phyloP scores from a whole-genome alignment of 768 basidiomycete species.

The Lentinus brumalis region DNA sequence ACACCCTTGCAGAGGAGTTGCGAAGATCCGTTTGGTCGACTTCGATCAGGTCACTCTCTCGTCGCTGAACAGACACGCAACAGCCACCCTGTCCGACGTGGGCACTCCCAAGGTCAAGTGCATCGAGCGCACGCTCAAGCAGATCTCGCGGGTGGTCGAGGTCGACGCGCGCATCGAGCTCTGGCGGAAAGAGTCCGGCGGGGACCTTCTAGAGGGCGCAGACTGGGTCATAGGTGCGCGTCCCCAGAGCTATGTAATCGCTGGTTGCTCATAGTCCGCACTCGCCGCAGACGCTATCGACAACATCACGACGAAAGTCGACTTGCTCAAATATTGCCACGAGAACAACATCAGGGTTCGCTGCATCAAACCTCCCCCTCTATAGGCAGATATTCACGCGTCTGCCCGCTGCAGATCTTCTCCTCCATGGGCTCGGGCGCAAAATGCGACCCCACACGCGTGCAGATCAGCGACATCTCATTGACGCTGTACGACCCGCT shows the following conservation, averaged over 20 bases:
- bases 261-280: neutral
- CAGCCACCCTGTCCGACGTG: constrained; percentile 85
- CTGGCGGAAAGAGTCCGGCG: constrained; percentile 85
- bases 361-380: too few species aligned
- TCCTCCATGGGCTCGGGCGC: constrained; percentile 97
- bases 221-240: constrained; percentile 89
- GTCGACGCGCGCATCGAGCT: constrained; percentile 84
- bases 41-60: constrained; percentile 97
- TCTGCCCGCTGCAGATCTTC: constrained; percentile 66
- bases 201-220: constrained; percentile 70
- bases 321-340: constrained; percentile 87
- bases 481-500: constrained; percentile 92
- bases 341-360: constrained; percentile 73
- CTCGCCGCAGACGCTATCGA: constrained; percentile 81
- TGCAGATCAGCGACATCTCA: constrained; percentile 96
- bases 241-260: neutral
- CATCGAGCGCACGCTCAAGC: constrained; percentile 65
- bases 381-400: neutral
- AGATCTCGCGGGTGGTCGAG: constrained; percentile 83
- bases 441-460: constrained; percentile 91
- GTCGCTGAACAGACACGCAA: constrained; percentile 93
- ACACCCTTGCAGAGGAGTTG: constrained; percentile 56
- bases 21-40: constrained; percentile 80
- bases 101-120: constrained; percentile 90
- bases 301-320: constrained; percentile 96